Evolutionary conservation across 2,329 filamentous ascomycete species (phyloP), one percentile per base, ranked within the genome.

Genomic region (Fusarium sp.): DNA sequence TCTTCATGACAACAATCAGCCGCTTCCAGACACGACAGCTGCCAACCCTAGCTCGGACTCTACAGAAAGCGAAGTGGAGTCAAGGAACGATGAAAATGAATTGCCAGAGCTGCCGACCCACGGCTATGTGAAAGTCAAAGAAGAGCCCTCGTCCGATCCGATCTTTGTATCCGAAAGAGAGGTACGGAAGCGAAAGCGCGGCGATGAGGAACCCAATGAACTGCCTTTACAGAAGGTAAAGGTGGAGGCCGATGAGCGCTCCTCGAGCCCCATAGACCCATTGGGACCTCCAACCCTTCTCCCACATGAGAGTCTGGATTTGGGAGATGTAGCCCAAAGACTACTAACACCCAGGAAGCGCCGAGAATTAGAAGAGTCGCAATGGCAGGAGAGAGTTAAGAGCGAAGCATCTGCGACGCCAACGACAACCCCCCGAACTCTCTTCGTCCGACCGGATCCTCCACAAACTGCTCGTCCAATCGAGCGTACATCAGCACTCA

Each of bases 281-380:
- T 48, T 62, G 6, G 68, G 69, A 4, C 65, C 72, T 10, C 62
- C 58, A 45, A 63, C 65, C 10, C 62, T 83, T 62, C 71, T 78
- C 21, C 80, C 83, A 1, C 81, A 86, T 42, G 88, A 89, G 53
- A 91, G 88, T 56, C 82, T 91, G 52, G 89, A 91, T 73, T 80
- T 91, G 3, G 80, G 77, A 16, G 76, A 79, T 18, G 77, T 78
- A 41, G 75, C 65, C 11, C 75, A 77, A 31, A 74, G 56, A 41
- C 71, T 81, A n/a, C 68, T 72, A 25, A 82, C 80, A 1, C 80
- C 80, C 4, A 75, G 79, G 45, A 81, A 81, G 58, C 77, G 75
- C 12, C 78, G 75, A 21, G 67, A 73, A 7, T 31, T 73, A 14
- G 74, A 77, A 37, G 62, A 67, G 23, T 53, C 54, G 6, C 66